Evolutionary conservation across 2,329 filamentous ascomycete genomes (phyloP).

Genomic region (Sporothrix phasma): DNA sequence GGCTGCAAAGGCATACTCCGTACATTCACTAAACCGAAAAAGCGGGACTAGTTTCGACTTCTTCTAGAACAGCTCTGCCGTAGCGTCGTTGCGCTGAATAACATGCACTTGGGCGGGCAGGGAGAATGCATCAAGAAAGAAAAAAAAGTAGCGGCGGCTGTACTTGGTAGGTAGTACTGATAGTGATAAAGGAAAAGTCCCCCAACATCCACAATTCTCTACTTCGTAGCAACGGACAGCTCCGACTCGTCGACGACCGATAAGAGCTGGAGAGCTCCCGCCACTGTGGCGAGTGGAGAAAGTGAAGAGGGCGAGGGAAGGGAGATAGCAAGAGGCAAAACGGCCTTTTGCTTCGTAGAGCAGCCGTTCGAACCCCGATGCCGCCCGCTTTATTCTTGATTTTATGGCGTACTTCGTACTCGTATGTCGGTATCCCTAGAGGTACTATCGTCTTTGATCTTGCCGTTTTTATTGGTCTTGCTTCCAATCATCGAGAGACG

Average conservation of each 20-base stretch:
- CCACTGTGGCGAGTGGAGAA: background rate
- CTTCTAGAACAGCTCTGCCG: background rate
- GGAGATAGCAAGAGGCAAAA: background rate
- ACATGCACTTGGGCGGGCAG: background rate
- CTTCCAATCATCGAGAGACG: background rate
- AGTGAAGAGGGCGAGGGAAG: background rate
- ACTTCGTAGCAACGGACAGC: background rate
- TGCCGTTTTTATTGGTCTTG: background rate
- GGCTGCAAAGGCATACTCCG: background rate
- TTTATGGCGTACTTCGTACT: background rate
- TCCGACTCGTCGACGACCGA: background rate
- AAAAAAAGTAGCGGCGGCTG: background rate
- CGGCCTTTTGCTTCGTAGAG: background rate
- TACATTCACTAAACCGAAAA: background rate
- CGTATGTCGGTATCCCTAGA: background rate
- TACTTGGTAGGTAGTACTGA: too few species aligned
- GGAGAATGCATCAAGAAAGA: background rate
- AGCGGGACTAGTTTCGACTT: background rate
- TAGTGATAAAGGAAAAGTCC: too few species aligned
- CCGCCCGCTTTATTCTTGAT: background rate
- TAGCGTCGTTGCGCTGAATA: slow-evolving; percentile 6
- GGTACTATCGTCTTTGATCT: background rate
- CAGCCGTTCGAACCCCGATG: background rate
- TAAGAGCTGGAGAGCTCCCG: background rate
- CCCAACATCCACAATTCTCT: background rate